phyloP scores from a whole-genome alignment of 768 basidiomycete genomes.

The Tricholoma sp. region DNA sequence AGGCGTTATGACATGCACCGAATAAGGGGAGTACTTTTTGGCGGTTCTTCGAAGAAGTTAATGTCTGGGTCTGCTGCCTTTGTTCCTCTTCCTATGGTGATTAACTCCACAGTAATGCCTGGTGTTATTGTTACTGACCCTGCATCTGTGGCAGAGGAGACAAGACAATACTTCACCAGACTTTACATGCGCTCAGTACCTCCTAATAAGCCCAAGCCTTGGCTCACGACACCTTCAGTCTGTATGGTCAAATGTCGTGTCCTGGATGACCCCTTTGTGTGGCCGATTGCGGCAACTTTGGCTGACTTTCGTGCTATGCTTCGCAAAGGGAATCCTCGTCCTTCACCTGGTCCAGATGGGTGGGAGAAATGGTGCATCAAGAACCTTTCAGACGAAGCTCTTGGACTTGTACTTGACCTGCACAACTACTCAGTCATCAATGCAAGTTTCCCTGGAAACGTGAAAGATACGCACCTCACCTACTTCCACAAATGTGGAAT shows the following conservation, averaged over 20 bases:
- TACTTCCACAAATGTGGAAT: conserved; percentile 1
- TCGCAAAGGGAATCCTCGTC: background rate
- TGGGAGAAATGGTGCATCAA: background rate
- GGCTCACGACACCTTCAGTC: conserved; percentile 15
- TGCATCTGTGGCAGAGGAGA: conserved; percentile 4
- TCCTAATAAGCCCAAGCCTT: conserved; percentile 17
- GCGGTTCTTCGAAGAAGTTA: conserved; percentile 4
- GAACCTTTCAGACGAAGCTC: background rate
- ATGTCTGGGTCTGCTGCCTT: background rate
- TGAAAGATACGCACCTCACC: conserved; percentile 3
- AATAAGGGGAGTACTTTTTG: background rate
- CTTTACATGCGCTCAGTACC: conserved; percentile 9
- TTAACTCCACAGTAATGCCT: conserved; percentile 1
- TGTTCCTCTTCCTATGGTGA: conserved; percentile 4
- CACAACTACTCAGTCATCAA: conserved; percentile 1
- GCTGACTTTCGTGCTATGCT: background rate
- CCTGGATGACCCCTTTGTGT: background rate
- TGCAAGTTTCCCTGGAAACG: background rate
- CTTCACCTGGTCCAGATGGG: background rate
- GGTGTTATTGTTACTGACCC: conserved; percentile 6
- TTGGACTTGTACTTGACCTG: background rate
- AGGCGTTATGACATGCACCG: background rate
- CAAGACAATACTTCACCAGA: conserved; percentile 12
- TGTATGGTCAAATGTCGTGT: background rate
- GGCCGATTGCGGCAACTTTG: background rate